Conservation (phyloP, 2,329 filamentous ascomycete genomes). For the Fusarium solani-melongenae region DNA sequence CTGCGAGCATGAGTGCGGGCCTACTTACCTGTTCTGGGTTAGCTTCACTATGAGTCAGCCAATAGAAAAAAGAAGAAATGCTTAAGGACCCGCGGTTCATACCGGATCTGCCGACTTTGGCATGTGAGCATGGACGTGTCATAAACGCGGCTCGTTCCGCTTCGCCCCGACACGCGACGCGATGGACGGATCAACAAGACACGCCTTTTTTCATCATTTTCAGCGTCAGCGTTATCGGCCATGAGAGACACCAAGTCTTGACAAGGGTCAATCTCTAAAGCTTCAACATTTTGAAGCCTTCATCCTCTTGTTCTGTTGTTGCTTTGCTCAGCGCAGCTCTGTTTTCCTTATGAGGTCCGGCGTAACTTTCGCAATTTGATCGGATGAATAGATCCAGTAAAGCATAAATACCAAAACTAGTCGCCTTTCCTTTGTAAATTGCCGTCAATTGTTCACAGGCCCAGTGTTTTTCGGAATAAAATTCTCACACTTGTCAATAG, state of each 20-base stretch:
- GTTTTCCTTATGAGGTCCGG: too few relatives aligned
- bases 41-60: not conserved
- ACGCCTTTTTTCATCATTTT: not conserved
- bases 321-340: too few relatives aligned
- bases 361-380: too few relatives aligned
- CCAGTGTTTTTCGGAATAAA: too few relatives aligned
- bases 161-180: not conserved
- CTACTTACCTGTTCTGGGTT: not conserved
- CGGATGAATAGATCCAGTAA: too few relatives aligned
- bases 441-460: too few relatives aligned
- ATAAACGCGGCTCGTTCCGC: not conserved
- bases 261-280: too few relatives aligned
- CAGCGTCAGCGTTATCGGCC: not conserved
- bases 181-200: not conserved
- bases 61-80: not conserved
- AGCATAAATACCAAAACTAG: too few relatives aligned
- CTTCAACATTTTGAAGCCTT: too few relatives aligned
- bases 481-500: not conserved
- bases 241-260: too few relatives aligned
- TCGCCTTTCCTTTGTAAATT: too few relatives aligned
- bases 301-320: too few relatives aligned
- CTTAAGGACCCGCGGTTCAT: not conserved
- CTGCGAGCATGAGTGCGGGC: not conserved
- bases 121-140: not conserved
- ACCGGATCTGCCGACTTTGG: not conserved